phyloP scores from a whole-genome alignment of 768 basidiomycete species.

The Polyporus arcularius region DNA sequence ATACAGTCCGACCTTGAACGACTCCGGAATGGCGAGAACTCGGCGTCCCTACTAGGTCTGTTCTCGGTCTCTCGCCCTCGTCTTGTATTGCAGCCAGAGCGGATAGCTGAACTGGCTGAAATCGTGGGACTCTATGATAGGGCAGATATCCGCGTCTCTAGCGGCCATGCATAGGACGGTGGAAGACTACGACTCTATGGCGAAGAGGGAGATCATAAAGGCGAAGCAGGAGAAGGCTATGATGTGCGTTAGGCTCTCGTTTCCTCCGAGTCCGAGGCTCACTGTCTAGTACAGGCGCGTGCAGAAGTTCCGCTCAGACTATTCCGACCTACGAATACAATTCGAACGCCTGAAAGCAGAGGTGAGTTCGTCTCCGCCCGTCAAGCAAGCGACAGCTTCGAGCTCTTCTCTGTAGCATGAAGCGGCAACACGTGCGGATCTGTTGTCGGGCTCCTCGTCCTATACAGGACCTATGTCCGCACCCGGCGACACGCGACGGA shows the following conservation, averaged over 20 bases:
- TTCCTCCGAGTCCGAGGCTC: not conserved
- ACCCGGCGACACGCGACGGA: slow-evolving; percentile 64
- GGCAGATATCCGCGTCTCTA: slow-evolving; percentile 98
- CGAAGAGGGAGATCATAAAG: slow-evolving; percentile 92
- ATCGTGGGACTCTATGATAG: slow-evolving; percentile 39
- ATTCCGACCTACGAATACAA: slow-evolving; percentile 75
- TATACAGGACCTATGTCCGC: slow-evolving; percentile 36
- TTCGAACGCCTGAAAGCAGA: slow-evolving; percentile 79
- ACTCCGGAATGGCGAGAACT: slow-evolving; percentile 77
- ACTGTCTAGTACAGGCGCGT: slow-evolving; percentile 63
- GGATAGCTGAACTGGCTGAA: not conserved
- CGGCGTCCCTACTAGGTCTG: slow-evolving; percentile 82
- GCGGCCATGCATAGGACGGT: slow-evolving; percentile 92
- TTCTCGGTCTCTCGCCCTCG: slow-evolving; percentile 18
- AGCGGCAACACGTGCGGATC: slow-evolving; percentile 60
- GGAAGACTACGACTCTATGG: slow-evolving; percentile 97
- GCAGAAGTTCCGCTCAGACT: slow-evolving; percentile 88
- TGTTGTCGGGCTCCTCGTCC: slow-evolving; percentile 52
- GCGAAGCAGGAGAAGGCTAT: slow-evolving; percentile 96
- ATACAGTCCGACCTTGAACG: slow-evolving; percentile 86
- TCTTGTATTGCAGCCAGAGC: not conserved
- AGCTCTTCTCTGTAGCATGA: slow-evolving; percentile 47
- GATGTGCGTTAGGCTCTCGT: slow-evolving; percentile 52
- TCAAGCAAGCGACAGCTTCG: not conserved
- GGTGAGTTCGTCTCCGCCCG: slow-evolving; percentile 35